Evolutionary conservation across 2,329 filamentous ascomycete species (phyloP), one percentile per base, ranked within the genome.

Genomic region (Fusarium virguliforme): DNA sequence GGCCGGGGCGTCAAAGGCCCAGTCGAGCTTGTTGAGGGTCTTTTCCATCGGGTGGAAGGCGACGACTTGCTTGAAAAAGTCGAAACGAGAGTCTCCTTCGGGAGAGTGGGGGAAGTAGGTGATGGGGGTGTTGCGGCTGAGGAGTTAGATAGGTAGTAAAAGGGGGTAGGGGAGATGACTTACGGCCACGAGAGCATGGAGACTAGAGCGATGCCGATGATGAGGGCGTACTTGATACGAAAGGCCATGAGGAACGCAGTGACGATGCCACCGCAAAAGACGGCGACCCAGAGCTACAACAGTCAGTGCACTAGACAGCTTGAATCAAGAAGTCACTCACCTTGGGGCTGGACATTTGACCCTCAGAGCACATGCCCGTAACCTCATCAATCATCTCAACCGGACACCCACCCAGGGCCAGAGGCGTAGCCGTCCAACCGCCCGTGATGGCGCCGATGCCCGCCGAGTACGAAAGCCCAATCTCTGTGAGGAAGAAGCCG

Each of bases 401-500:
- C 0, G 88, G 85, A 74, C 94, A 97, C 4, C 94, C 94, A 1
- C 89, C 94, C 48, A 97, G 85, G 37, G 93, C 88, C 32, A 96
- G 85, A 0, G 94, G 94, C 0, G 93, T 94, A 1, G 87, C 84
- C 24, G 79, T 79, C 12, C 79, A 79, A 4, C 89, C 89, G 30
- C 94, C 94, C 1, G 92, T 94, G 67, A 97, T 90, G 34, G 93
- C 87, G 15, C 94, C 94, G 74, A 97, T 95, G 62, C 94, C 94
- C 50, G 92, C 90, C 24, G 90, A 91, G 78, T 96, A 96, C 1
- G 92, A 94, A 70, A 91, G 84, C 2, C 89, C 89, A 67, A 90
- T 89, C 68, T 90, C 85, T 0, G 89, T 90, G 26, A 91, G 82
- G 70, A 91, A 90, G 38, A 91, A 81, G 3, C 89, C 89, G 40